Conservation (phyloP, 148 eudicot species). For the Simmondsia chinensis region DNA sequence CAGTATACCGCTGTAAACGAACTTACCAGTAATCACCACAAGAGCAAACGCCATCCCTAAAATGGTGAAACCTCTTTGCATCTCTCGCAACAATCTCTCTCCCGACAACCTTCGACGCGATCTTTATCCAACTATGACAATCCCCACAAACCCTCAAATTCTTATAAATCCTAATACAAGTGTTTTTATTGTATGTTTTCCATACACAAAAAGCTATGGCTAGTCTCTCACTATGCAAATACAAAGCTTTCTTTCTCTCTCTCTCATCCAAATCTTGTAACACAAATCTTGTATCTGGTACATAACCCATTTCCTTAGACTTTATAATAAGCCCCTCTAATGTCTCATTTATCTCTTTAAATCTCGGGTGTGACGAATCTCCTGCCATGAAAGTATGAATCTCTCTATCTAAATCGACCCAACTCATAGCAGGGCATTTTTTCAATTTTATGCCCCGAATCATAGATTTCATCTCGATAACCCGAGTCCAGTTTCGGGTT, state of each 20-base stretch:
- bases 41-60: conserved; percentile 35
- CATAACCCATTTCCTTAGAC: conserved; percentile 26
- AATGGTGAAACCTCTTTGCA: conserved; percentile 41
- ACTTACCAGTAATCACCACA: conserved; percentile 44
- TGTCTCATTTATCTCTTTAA: conserved; percentile 16
- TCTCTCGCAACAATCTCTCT: conserved; percentile 40
- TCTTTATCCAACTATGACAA: conserved; percentile 36
- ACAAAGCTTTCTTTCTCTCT: conserved; percentile 33
- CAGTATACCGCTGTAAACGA: no score
- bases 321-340: conserved; percentile 21
- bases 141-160: conserved; percentile 41
- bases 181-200: conserved; percentile 17
- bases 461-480: conserved; percentile 18
- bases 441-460: conserved; percentile 25
- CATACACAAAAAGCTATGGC: conserved; percentile 28
- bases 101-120: conserved; percentile 21
- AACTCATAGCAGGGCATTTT: conserved; percentile 34
- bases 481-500: conserved; percentile 29
- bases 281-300: conserved; percentile 27
- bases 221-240: conserved; percentile 33
- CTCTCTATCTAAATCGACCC: conserved; percentile 32
- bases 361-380: conserved; percentile 19
- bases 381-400: conserved; percentile 34
- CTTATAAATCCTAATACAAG: conserved; percentile 27
- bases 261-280: conserved; percentile 29